Percentiles rank a stretch among this genome's conserved stretches.
These are phyloP conservation scores for Candida tropicalis DNA, from an alignment of 1,139 yeast genomes.

Conservation along the genomic window DNA sequence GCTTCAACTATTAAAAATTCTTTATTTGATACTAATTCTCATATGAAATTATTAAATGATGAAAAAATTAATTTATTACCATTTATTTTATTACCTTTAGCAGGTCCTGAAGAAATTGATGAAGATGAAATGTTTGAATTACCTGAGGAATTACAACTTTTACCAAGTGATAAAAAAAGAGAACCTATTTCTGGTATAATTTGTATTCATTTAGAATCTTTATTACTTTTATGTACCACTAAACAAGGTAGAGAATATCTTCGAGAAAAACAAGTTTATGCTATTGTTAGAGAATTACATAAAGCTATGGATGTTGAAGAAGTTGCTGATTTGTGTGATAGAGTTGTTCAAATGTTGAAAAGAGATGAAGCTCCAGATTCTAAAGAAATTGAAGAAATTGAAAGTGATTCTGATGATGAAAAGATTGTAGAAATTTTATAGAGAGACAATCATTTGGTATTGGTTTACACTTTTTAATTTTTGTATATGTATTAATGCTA, in stretches of 20 bases:
- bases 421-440: constrained; percentile 56
- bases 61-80: constrained; percentile 75
- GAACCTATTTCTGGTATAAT: constrained; percentile 72
- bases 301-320: constrained; percentile 65
- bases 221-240: constrained; percentile 77
- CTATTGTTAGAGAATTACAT: constrained; percentile 83
- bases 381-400: constrained; percentile 32
- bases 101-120: constrained; percentile 80
- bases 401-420: constrained; percentile 40
- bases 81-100: constrained; percentile 78
- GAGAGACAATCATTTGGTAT: neutral
- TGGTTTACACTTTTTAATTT: neutral
- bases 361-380: constrained; percentile 73
- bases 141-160: constrained; percentile 85
- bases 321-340: constrained; percentile 68
- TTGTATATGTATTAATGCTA: constrained; percentile 1
- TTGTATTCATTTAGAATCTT: constrained; percentile 73
- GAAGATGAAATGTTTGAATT: constrained; percentile 83
- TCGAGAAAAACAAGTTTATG: constrained; percentile 79
- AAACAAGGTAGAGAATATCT: constrained; percentile 70
- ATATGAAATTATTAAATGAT: constrained; percentile 59
- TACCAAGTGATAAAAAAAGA: constrained; percentile 75
- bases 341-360: constrained; percentile 83
- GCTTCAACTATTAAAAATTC: constrained; percentile 92
- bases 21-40: constrained; percentile 76